phyloP scores from a whole-genome alignment of 148 eudicot genomes.

The Chenopodium suecicum region DNA sequence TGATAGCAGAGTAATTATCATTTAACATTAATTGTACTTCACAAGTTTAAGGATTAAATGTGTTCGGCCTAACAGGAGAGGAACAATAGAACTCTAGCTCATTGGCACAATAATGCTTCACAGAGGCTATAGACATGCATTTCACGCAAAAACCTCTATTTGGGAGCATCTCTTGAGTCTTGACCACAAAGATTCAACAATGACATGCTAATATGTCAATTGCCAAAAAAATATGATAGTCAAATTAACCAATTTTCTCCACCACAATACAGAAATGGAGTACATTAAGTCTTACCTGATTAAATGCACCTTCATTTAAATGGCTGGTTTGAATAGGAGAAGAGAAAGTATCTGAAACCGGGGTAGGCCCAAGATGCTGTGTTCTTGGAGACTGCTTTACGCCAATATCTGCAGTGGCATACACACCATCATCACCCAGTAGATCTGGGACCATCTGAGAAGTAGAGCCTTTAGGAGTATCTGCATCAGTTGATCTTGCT shows the following conservation, averaged over 20 bases:
- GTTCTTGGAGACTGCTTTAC: conserved; percentile 13
- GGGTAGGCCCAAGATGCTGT: conserved; percentile 16
- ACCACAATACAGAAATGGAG: neutral
- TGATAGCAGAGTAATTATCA: neutral
- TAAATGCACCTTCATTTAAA: conserved; percentile 26
- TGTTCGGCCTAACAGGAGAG: neutral
- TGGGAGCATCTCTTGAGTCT: neutral
- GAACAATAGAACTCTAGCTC: neutral
- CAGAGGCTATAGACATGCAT: neutral
- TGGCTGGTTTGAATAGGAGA: conserved; percentile 27
- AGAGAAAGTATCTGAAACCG: conserved; percentile 19
- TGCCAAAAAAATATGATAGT: neutral
- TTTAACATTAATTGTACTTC: neutral
- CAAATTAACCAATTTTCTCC: neutral
- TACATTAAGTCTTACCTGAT: conserved; percentile 35
- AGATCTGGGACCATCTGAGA: conserved; percentile 23
- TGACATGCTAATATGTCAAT: neutral
- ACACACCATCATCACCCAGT: conserved; percentile 18
- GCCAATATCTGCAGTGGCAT: conserved; percentile 8
- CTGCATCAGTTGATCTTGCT: neutral
- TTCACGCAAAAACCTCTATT: neutral
- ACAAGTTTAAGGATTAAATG: neutral
- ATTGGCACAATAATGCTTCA: neutral
- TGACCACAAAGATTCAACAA: neutral
- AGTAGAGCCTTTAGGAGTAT: conserved; percentile 6